A percentile compares a stretch with the other conserved stretches of the same genome.
Evolutionary conservation across 176 grass and related monocot species (phyloP).

Genomic region (Alopecurus myosuroides): DNA sequence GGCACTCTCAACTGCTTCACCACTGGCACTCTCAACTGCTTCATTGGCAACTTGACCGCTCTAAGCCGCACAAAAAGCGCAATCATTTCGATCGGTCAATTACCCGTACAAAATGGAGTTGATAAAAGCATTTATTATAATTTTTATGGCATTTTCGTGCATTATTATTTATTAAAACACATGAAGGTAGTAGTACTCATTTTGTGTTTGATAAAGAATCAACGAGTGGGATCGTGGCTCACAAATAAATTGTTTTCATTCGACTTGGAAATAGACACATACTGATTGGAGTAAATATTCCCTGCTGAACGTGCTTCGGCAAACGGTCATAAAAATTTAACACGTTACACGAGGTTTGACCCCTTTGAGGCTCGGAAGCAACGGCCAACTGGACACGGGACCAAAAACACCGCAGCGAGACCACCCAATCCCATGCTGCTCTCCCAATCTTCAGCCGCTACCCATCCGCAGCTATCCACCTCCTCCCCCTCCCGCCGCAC

Average conservation of each 20-base stretch:
- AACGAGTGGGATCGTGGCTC: not conserved
- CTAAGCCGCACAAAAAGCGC: too few species aligned
- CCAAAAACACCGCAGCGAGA: not conserved
- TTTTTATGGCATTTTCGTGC: not conserved
- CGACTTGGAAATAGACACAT: too few species aligned
- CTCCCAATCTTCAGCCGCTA: slow-evolving; percentile 20
- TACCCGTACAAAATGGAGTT: too few species aligned
- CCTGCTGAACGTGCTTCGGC: not conserved
- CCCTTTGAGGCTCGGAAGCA: not conserved
- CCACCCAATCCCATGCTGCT: slow-evolving; percentile 25
- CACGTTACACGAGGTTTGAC: not conserved
- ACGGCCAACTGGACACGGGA: not conserved
- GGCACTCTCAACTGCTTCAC: too few species aligned
- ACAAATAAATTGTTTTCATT: not conserved
- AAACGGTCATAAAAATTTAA: not conserved
- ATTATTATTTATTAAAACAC: not conserved
- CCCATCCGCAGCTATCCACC: slow-evolving; percentile 4
- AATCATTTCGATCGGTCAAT: too few species aligned
- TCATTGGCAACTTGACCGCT: too few species aligned
- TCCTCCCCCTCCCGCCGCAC: not conserved
- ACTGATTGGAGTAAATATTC: too few species aligned
- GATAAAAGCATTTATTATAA: not conserved
- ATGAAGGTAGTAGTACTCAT: not conserved
- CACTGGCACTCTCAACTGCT: too few species aligned
- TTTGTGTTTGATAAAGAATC: not conserved